Evolutionary conservation across 1,284 basidiomycete genomes (phyloP), one percentile per base, ranked within the genome.

Genomic region (Ustilago shanxiensis): DNA sequence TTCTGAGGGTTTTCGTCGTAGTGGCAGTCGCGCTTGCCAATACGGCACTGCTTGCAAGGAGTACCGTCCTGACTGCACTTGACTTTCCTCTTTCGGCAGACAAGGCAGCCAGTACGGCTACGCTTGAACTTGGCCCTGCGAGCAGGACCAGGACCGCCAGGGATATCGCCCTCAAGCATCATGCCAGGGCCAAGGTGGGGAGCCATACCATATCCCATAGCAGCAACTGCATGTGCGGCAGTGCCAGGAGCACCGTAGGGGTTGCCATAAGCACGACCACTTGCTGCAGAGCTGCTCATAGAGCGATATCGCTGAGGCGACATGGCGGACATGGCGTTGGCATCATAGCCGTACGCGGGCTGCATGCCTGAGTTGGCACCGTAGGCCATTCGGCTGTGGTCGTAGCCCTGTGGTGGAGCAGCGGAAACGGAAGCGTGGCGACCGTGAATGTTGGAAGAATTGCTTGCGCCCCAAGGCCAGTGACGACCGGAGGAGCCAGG

Each of bases 11-110:
- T 72, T 16, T 80, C 77, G 58, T 82, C 80, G 49, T 83, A 83
- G 59, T 80, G 74, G 63, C 82, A 83, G 54, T 82, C 79, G 24
- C 82, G 79, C 65, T 82, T 81, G 58, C 82, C 82, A 54, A 80
- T 79, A 18, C 77, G 61, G 57, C 82, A 83, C 50, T 83, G 80
- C 63, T 81, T 82, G 77, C 82, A 83, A 6, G 82, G 82, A 7
- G 69, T 79, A 13, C 82, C 82, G 41, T 83, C 82, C 65, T 83
- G 82, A 26, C 68, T 63, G 39, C 82, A 83, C 65, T 83, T 83
- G 65, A 83, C 80, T 60, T 83, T 83, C 28, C 82, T 63, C 71
- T 82, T 83, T 56, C 82, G 66, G 71, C 82, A 83, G 33, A 82
- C 77, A 37, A 83, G 67, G 52, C 82, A 83, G 18, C 80, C 82